Evolutionary conservation across 176 grass and related monocot species (phyloP).

Genomic region (Aegilops longissima): DNA sequence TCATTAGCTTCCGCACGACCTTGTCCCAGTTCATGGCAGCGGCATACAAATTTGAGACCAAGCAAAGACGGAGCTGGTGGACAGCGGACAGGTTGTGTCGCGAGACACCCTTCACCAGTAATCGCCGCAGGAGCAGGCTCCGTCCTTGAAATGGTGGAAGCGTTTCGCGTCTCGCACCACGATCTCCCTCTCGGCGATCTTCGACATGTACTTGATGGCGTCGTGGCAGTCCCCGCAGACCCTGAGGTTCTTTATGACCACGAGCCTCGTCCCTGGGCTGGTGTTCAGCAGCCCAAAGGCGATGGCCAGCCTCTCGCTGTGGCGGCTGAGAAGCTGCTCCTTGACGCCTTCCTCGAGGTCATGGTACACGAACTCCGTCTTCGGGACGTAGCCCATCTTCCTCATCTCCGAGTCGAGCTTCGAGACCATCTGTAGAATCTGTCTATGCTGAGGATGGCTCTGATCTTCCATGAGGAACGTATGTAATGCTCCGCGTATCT

Average conservation of each 20-base stretch:
- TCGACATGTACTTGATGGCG: constrained; percentile 52
- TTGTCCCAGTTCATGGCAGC: no score
- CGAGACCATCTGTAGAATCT: constrained; percentile 39
- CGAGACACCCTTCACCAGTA: constrained; percentile 45
- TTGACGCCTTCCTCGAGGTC: constrained; percentile 65
- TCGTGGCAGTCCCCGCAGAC: constrained; percentile 56
- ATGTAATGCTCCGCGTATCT: constrained; percentile 29
- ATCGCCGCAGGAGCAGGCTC: constrained; percentile 56
- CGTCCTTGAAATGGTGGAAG: constrained; percentile 66
- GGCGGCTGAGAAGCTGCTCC: constrained; percentile 53
- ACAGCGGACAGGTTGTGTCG: not conserved
- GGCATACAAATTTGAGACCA: no score
- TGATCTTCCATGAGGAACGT: constrained; percentile 56
- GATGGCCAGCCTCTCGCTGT: constrained; percentile 60
- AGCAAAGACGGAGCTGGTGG: not conserved
- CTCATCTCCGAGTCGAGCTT: constrained; percentile 51
- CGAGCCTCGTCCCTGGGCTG: constrained; percentile 45
- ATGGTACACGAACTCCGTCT: constrained; percentile 62
- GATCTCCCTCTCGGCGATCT: constrained; percentile 39
- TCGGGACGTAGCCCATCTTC: constrained; percentile 54
- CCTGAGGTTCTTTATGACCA: constrained; percentile 72
- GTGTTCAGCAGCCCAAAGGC: constrained; percentile 64
- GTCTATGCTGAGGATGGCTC: constrained; percentile 54
- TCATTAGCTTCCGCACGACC: no score
- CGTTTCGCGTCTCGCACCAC: constrained; percentile 52